Conservation (phyloP, 345 rosid genomes). For the Firmiana major region DNA sequence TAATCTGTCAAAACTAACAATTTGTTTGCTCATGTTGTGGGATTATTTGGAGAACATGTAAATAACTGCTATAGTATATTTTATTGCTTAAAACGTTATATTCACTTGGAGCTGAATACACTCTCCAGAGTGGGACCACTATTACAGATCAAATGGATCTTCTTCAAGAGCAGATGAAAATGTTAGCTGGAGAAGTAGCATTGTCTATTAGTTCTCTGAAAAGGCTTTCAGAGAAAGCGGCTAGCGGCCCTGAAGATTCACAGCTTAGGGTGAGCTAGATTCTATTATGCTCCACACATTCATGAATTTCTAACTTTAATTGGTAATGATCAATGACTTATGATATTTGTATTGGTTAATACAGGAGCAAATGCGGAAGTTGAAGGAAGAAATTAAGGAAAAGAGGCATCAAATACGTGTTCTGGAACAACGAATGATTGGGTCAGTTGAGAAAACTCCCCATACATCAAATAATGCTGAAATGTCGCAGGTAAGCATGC, state of each 20-base stretch:
- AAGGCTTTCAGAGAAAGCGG: slow-evolving; percentile 54
- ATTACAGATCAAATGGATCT: slow-evolving; percentile 74
- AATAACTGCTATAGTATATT: not conserved
- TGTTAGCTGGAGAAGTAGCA: slow-evolving; percentile 75
- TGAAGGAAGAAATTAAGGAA: slow-evolving; percentile 60
- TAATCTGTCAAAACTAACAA: not conserved
- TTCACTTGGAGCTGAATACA: slow-evolving; percentile 18
- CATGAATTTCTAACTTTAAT: not conserved
- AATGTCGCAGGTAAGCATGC: slow-evolving; percentile 45
- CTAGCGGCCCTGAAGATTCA: slow-evolving; percentile 43
- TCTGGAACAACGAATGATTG: slow-evolving; percentile 59
- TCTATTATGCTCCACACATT: slow-evolving; percentile 1
- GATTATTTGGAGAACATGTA: not conserved
- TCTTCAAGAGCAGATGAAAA: slow-evolving; percentile 67
- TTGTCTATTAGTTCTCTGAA: slow-evolving; percentile 59
- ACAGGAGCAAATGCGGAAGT: slow-evolving; percentile 51
- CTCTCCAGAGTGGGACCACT: slow-evolving; percentile 49
- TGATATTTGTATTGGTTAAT: slow-evolving; percentile 16
- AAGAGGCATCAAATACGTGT: slow-evolving; percentile 58
- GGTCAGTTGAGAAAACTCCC: slow-evolving; percentile 44
- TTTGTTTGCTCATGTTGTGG: not conserved
- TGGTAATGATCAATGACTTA: not conserved
- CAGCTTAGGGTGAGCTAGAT: slow-evolving; percentile 38
- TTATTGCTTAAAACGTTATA: slow-evolving; percentile 5
- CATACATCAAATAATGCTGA: slow-evolving; percentile 35